Conservation (phyloP, 352 stramenopile genomes). For the Phytopythium helicoides region DNA sequence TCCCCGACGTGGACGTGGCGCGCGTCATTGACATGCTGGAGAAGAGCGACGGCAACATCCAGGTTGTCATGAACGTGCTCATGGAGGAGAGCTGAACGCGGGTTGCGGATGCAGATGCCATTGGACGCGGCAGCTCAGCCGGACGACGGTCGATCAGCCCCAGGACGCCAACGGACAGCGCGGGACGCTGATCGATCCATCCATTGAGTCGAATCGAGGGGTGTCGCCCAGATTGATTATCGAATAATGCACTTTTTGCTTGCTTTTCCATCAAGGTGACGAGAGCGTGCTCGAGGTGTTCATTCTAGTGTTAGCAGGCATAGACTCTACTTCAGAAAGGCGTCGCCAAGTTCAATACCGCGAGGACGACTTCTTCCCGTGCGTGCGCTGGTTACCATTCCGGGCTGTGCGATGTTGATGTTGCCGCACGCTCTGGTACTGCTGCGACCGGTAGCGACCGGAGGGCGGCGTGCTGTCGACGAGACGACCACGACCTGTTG, state of each 20-base stretch:
- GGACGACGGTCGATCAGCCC: too few relatives aligned
- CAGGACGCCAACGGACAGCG: too few relatives aligned
- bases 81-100: too few relatives aligned
- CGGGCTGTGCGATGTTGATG: background rate
- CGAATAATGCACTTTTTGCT: too few relatives aligned
- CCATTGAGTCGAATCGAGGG: too few relatives aligned
- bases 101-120: too few relatives aligned
- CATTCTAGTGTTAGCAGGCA: too few relatives aligned
- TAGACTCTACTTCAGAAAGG: too few relatives aligned
- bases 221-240: too few relatives aligned
- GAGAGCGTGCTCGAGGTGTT: background rate
- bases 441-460: background rate
- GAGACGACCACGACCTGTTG: conserved; percentile 14
- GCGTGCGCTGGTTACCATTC: background rate
- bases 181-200: too few relatives aligned
- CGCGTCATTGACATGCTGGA: conserved; percentile 63
- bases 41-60: conserved; percentile 77
- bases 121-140: too few relatives aligned
- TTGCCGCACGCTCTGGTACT: background rate
- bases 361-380: background rate
- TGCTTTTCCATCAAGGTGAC: background rate
- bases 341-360: background rate
- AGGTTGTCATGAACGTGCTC: conserved; percentile 76
- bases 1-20: conserved; percentile 50
- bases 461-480: conserved; percentile 1